Evolutionary conservation across 352 stramenopile species (phyloP), one percentile per base, ranked within the genome.

Genomic region (Globisporangium acanthophoron): DNA sequence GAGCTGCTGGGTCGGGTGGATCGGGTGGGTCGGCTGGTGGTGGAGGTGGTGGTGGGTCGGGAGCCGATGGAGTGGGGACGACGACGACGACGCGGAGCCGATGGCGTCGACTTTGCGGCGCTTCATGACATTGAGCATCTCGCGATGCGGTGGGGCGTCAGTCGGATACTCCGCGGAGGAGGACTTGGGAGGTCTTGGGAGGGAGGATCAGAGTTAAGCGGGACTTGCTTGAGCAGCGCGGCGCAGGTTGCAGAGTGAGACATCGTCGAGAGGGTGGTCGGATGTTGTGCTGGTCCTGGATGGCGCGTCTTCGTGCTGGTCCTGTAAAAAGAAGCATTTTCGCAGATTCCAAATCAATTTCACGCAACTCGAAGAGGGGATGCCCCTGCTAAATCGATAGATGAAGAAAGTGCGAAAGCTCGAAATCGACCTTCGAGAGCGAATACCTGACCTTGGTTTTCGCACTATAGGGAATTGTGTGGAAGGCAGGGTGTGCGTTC

Each of bases 61-160:
- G 44, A 4, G 44, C 44, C 13, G 44, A 5, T 41, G 37, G 37
- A 5, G 37, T 13, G 11, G 8, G 1, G 37, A 4, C 37, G 12
- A 4, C 37, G 37, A 16, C 11, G 37, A 8, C 45, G 21, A 8
- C 21, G 18, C 21, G 6, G 24, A 24, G 21, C 21, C 21, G 21
- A 24, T 37, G 20, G 46, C 15, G 20, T 40, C 27, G 47, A 39
- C 13, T 24, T 52, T 52, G 15, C 47, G 24, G 24, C 47, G 24
- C 24, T 52, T 52, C 47, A 52, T 52, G 21, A 52, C 47, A 27
- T 52, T 13, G 24, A 52, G 47, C 47, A 52, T 52, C 5, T 6
- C 18, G 16, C 3, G 2, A 18, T 44, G 15, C 5, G 41, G 3
- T 5, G 4, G 41, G 41, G 41, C 5, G 41, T n/a, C 13, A 45